Percentiles rank a stretch among this genome's conserved stretches.
phyloP scores from a whole-genome alignment of 331 rosid genomes.

The Malus hybrid region DNA sequence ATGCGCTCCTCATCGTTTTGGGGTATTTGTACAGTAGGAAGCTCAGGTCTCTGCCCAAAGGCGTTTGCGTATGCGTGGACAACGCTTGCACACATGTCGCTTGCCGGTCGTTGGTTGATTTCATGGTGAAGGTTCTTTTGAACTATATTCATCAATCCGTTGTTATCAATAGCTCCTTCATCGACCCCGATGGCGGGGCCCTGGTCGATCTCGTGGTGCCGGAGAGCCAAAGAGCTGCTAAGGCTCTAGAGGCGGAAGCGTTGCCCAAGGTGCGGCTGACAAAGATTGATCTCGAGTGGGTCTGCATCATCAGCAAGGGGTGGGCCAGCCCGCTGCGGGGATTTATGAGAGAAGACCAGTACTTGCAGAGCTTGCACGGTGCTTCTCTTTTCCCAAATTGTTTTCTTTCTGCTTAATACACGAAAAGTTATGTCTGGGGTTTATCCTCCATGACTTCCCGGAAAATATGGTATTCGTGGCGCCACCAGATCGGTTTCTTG shows the following conservation, averaged over 20 bases:
- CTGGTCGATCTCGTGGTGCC: constrained; percentile 77
- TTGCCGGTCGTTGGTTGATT: constrained; percentile 47
- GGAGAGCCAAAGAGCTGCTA: constrained; percentile 38
- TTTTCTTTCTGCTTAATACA: too few species aligned
- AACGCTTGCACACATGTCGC: constrained; percentile 43
- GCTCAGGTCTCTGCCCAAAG: constrained; percentile 18
- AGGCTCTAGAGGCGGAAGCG: constrained; percentile 40
- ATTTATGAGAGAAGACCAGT: constrained; percentile 90
- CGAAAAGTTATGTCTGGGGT: constrained; percentile 22
- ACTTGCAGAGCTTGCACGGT: constrained; percentile 72
- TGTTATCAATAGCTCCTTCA: constrained; percentile 61
- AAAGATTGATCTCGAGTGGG: constrained; percentile 85
- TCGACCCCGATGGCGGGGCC: constrained; percentile 87
- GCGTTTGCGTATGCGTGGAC: constrained; percentile 39
- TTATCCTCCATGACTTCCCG: constrained; percentile 69
- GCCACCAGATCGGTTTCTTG: constrained; percentile 48
- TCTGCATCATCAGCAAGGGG: constrained; percentile 80
- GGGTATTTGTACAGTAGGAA: constrained; percentile 47
- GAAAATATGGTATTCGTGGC: constrained; percentile 59
- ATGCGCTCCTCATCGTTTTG: constrained; percentile 31
- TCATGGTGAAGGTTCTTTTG: constrained; percentile 37
- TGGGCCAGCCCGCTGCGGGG: constrained; percentile 94
- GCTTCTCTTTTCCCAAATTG: too few species aligned
- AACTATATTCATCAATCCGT: background rate
- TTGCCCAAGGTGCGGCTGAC: constrained; percentile 53